Evolutionary conservation across 2,329 filamentous ascomycete genomes (phyloP).

Genomic region (Orbilia blumenaviensis): DNA sequence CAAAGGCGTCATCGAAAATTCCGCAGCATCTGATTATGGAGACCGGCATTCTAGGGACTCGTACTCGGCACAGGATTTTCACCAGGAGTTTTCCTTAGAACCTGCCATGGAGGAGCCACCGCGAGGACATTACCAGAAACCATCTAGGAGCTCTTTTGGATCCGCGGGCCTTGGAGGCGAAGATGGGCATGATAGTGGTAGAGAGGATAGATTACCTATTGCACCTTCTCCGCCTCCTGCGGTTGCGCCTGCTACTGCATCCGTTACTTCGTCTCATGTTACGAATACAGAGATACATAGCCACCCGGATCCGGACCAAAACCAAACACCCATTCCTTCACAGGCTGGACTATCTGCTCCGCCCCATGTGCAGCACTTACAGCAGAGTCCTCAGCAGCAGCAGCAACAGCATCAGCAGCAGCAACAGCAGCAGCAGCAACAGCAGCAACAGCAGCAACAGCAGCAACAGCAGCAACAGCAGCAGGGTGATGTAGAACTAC

Average conservation of each 20-base stretch:
- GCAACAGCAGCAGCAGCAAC: constrained; percentile 5
- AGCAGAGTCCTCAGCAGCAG: background rate
- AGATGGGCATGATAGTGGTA: constrained; percentile 29
- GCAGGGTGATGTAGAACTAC: background rate
- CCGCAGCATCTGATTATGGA: constrained; percentile 30
- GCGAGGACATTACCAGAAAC: constrained; percentile 39
- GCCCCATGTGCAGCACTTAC: constrained; percentile 23
- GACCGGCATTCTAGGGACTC: constrained; percentile 36
- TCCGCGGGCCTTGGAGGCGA: constrained; percentile 32
- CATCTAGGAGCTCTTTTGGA: constrained; percentile 41
- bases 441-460: background rate
- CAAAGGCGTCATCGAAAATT: constrained; percentile 2
- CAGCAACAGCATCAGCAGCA: background rate
- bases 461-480: background rate
- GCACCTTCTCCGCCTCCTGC: constrained; percentile 47
- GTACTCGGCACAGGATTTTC: constrained; percentile 40
- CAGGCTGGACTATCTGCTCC: constrained; percentile 42
- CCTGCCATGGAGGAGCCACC: constrained; percentile 2
- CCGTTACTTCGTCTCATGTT: constrained; percentile 16
- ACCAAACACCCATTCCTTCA: constrained; percentile 33
- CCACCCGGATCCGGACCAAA: constrained; percentile 33
- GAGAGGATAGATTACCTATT: constrained; percentile 42
- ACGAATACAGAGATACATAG: constrained; percentile 19
- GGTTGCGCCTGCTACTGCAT: constrained; percentile 9
- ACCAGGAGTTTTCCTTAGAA: constrained; percentile 31